Conservation (phyloP, 164 flowering plant species). For the Vitis labrusca region DNA sequence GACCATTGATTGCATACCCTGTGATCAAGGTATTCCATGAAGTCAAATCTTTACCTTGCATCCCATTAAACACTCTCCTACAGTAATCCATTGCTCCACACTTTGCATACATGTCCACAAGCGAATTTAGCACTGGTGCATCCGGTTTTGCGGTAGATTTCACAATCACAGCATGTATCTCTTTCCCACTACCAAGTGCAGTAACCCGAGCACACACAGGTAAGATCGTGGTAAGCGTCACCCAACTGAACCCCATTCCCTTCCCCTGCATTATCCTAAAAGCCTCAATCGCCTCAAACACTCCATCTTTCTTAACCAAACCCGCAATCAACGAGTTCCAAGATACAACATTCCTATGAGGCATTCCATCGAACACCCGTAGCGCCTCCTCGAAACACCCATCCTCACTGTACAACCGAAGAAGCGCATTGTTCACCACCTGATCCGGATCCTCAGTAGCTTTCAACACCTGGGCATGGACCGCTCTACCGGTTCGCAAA, state of each 20-base stretch:
- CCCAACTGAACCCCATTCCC: constrained; percentile 41
- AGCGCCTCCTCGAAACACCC: constrained; percentile 30
- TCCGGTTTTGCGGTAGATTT: constrained; percentile 25
- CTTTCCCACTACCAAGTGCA: constrained; percentile 31
- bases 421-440: constrained; percentile 40
- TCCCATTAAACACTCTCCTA: constrained; percentile 27
- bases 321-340: constrained; percentile 40
- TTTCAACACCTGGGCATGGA: constrained; percentile 46
- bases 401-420: constrained; percentile 28
- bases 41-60: constrained; percentile 31
- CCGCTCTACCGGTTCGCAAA: constrained; percentile 25
- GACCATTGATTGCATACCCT: constrained; percentile 44
- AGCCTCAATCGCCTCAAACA: constrained; percentile 25
- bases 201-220: constrained; percentile 29
- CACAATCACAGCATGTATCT: constrained; percentile 43
- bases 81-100: constrained; percentile 41
- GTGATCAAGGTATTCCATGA: constrained; percentile 41
- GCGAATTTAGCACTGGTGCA: constrained; percentile 30
- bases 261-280: constrained; percentile 31
- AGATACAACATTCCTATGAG: constrained; percentile 36
- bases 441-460: constrained; percentile 31
- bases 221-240: constrained; percentile 34
- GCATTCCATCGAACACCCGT: constrained; percentile 43
- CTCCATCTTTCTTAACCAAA: constrained; percentile 14
- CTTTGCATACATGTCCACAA: constrained; percentile 48